Base-by-base conservation (phyloP, 1,284 basidiomycete genomes). In the Polyporus tsugae region DNA sequence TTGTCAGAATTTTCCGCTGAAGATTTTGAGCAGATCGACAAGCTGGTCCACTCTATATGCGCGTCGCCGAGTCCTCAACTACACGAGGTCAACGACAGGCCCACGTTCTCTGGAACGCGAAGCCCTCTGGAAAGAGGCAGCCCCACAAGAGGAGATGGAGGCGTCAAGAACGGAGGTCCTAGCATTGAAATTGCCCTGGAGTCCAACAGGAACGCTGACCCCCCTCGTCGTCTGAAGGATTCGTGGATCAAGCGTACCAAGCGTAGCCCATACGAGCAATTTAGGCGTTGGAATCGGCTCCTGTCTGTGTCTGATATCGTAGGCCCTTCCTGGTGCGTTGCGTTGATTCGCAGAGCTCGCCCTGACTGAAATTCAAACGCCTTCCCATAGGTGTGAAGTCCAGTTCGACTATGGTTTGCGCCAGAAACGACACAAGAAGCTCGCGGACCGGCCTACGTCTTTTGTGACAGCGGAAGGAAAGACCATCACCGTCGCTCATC, bases 341-440 rank as follows among this genome's bases (percentile, higher is more conserved):
- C 11, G 25, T 25, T 10, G 6, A 11, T 35, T 53, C 39, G 11
- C 46, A 29, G n/a, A 33, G 44, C 22, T 60, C 42, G 25, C 41
- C 46, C 13, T 49, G 2, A 35, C 60, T 69, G 41, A 62, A 7
- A 11, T 22, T 2, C 25, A 53, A 49, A 13, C 11, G 39, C 2
- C 58, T 3, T 35, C 11, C 19, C 22, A 17, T 58, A 93, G 91
- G 91, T 93, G 91, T 75, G 91, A 93, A 75, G 83, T 95, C 65
- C 93, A 95, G 76, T 90, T 87, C 75, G 91, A 93, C 70, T 94
- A 94, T 74, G 87, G 90, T 2, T 81, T 93, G 36, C 85, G 86
- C 35, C 88, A 89, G 71, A 81, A 83, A 64, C 86, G 92, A 7
- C 83, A 82, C 62, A 82, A 82, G 53, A 88, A 87, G 5, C 75